Conservation (phyloP, 2,329 filamentous ascomycete genomes). For the Alternaria arbusti region DNA sequence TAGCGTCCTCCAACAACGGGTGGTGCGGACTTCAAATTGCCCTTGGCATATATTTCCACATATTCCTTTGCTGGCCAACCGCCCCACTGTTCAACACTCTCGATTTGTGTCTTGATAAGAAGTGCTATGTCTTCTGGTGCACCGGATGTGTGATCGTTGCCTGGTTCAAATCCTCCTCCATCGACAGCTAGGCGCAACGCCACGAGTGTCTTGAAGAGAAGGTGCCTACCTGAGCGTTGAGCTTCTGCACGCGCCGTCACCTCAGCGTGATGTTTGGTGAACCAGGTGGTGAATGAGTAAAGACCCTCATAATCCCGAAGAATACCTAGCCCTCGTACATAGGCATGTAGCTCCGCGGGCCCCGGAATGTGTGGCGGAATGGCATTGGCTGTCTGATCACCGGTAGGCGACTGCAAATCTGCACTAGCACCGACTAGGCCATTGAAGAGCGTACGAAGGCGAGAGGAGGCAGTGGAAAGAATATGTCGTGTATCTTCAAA, state of each 20-base stretch:
- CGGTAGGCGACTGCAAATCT: conserved; percentile 12
- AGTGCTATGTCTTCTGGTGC: conserved; percentile 41
- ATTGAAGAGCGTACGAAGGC: conserved; percentile 37
- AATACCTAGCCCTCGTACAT: conserved; percentile 68
- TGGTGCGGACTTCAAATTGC: conserved; percentile 18
- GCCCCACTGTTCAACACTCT: conserved; percentile 49
- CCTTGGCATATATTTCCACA: conserved; percentile 44
- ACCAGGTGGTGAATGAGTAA: conserved; percentile 64
- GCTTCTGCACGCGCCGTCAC: conserved; percentile 36
- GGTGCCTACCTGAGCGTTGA: conserved; percentile 28
- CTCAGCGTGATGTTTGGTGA: conserved; percentile 45
- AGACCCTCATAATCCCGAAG: conserved; percentile 67
- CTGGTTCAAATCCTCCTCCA: conserved; percentile 17
- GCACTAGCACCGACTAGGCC: conserved; percentile 27
- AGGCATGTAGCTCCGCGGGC: conserved; percentile 61
- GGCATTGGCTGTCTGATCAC: background rate
- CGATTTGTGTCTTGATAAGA: conserved; percentile 41
- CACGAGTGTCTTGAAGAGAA: conserved; percentile 45
- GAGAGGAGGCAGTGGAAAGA: conserved; percentile 21
- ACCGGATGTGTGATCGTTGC: background rate
- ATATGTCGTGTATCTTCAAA: conserved; percentile 19
- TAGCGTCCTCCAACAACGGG: conserved; percentile 23
- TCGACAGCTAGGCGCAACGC: conserved; percentile 53
- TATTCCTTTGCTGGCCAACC: conserved; percentile 54
- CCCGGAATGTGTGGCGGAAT: conserved; percentile 54